A percentile compares a stretch with the other conserved stretches of the same genome.
Conservation (phyloP, 441 rosid species). For the Viola pubescens region DNA sequence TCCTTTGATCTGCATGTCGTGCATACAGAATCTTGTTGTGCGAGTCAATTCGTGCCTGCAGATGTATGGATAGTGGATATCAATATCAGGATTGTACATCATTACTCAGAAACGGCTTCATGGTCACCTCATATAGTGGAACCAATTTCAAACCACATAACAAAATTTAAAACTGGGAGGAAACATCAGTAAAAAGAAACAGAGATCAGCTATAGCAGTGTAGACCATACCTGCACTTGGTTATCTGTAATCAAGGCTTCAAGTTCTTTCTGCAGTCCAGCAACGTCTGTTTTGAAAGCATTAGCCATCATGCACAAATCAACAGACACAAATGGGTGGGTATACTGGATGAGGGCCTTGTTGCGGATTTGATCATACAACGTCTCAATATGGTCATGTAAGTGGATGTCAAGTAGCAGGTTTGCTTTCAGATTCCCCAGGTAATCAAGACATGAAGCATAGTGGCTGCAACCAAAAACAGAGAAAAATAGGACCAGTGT, state of each 20-base stretch:
- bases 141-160: no score
- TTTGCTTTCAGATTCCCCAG: conserved; percentile 81
- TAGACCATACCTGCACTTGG: conserved; percentile 72
- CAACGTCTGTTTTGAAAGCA: conserved; percentile 85
- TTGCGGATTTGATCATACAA: conserved; percentile 83
- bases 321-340: conserved; percentile 95
- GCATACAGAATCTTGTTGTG: conserved; percentile 95
- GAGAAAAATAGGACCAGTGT: conserved; percentile 1
- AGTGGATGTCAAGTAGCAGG: conserved; percentile 81
- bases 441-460: conserved; percentile 87
- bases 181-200: no score
- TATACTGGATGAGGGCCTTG: conserved; percentile 94
- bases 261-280: conserved; percentile 79
- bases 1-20: conserved; percentile 94
- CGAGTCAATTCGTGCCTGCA: conserved; percentile 95
- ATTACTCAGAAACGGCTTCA: no score
- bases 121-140: no score
- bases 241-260: conserved; percentile 87
- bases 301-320: conserved; percentile 92
- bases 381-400: conserved; percentile 78
- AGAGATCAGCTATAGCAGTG: no score
- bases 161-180: no score
- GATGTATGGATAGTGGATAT: background rate
- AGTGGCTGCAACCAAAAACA: conserved; percentile 48
- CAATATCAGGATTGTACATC: no score